Evolutionary conservation across 345 rosid species (phyloP), one percentile per base, ranked within the genome.

Genomic region (Hibiscus tridactylites): DNA sequence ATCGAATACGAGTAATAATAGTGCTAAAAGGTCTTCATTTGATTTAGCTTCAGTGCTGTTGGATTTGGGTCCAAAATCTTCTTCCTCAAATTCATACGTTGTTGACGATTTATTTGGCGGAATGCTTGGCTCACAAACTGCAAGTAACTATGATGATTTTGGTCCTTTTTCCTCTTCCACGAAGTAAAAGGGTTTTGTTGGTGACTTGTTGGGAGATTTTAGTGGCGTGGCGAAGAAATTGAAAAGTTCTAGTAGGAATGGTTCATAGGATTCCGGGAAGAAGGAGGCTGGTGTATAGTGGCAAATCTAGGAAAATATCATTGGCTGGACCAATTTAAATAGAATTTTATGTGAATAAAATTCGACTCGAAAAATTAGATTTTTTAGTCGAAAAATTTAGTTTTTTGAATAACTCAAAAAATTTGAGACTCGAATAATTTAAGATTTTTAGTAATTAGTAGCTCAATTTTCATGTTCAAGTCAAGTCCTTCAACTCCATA

Each of bases 191-290:
- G 73, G 78, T 44, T 67, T 76, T 0, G 72, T 70, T 15, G 89
- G 80, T 76, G 92, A 90, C 58, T 77, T 92, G 76, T 70, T 92
- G 73, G 91, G 93, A 33, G 83, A 78, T 61, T 86, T 79, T 42
- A 82, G 76, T 74, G 78, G 67, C 12, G 61, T 71, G 71, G 81
- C 79, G 1, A 12, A 70, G 12, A 77, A 78, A 65, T 46, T 79
- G 26, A 77, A 80, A 54, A 61, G 72, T 64, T 72, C 63, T 4
- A 79, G 61, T 54, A 68, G 66, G 66, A 75, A 79, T 54, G 78
- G 72, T 44, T 75, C 79, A 11, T 70, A 17, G 9, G 63, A 67
- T 56, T 52, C 61, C 13, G 63, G 42, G 42, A 37, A 79, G 42
- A 77, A 73, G 61, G 79, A 66, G 53, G 75, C 74, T 76, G 87